A percentile compares a stretch with the other conserved stretches of the same genome.
phyloP scores from a whole-genome alignment of 331 rosid genomes.

The Quercus phellos region DNA sequence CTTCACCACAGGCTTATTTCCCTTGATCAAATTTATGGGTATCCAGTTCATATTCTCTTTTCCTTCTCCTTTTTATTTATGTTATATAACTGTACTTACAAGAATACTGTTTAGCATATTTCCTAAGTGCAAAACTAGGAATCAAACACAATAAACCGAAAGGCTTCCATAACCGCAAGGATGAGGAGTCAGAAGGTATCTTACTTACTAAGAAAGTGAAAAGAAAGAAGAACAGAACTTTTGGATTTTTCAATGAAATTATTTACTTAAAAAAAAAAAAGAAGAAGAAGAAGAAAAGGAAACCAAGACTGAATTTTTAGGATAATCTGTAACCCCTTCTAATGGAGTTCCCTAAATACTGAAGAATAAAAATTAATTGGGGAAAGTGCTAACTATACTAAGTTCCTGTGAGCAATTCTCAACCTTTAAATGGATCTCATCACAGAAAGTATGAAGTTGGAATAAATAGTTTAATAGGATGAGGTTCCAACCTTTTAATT shows the following conservation, averaged over 20 bases:
- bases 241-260: too few relatives aligned
- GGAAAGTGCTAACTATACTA: background rate
- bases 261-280: background rate
- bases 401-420: background rate
- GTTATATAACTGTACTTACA: background rate
- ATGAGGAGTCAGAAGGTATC: background rate
- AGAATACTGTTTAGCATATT: background rate
- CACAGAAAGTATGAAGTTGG: background rate
- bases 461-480: background rate
- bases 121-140: background rate
- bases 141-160: background rate
- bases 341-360: background rate
- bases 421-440: background rate
- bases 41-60: conserved; percentile 15
- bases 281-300: background rate
- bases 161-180: background rate
- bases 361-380: background rate
- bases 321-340: background rate
- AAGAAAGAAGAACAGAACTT: too few relatives aligned
- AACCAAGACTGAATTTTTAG: background rate
- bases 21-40: conserved; percentile 60
- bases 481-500: background rate
- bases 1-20: conserved; percentile 76
- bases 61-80: background rate
- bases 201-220: too few relatives aligned